Evolutionary conservation across 306 rosid species (phyloP).

Genomic region (Rosa multiflora): DNA sequence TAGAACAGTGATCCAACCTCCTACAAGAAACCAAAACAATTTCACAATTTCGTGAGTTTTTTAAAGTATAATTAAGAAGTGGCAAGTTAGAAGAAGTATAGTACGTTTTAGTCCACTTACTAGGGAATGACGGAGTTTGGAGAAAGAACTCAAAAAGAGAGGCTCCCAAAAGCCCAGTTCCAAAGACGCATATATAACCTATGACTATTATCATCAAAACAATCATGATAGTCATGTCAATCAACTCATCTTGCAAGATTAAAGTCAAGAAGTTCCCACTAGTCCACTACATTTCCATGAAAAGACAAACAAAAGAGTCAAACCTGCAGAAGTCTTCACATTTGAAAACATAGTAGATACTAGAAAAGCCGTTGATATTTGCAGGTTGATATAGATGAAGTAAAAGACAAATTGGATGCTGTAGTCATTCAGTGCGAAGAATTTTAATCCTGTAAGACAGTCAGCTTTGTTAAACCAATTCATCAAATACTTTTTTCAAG

Average conservation of each 20-base stretch:
- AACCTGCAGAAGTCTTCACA: constrained; percentile 89
- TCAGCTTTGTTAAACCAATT: constrained; percentile 27
- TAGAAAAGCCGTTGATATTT: constrained; percentile 74
- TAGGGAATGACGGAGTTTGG: constrained; percentile 67
- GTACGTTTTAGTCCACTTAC: constrained; percentile 51
- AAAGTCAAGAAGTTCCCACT: neutral
- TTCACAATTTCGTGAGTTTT: neutral
- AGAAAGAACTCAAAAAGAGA: constrained; percentile 74
- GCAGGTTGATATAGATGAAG: constrained; percentile 83
- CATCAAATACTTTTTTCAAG: constrained; percentile 9
- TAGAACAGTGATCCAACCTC: constrained; percentile 69
- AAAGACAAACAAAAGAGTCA: constrained; percentile 25
- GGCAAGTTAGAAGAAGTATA: neutral
- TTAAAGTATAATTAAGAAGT: neutral
- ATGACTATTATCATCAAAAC: constrained; percentile 47
- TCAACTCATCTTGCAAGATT: constrained; percentile 17
- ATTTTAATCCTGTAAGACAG: constrained; percentile 65
- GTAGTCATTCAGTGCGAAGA: constrained; percentile 83
- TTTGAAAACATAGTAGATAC: constrained; percentile 64
- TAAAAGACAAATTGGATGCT: constrained; percentile 77
- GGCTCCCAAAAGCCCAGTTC: constrained; percentile 78
- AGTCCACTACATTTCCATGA: neutral
- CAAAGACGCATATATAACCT: constrained; percentile 77
- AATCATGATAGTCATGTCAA: constrained; percentile 15
- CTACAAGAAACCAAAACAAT: constrained; percentile 36